phyloP scores from a whole-genome alignment of 192 early-diverging fungal species.

The Podochytrium sp. region DNA sequence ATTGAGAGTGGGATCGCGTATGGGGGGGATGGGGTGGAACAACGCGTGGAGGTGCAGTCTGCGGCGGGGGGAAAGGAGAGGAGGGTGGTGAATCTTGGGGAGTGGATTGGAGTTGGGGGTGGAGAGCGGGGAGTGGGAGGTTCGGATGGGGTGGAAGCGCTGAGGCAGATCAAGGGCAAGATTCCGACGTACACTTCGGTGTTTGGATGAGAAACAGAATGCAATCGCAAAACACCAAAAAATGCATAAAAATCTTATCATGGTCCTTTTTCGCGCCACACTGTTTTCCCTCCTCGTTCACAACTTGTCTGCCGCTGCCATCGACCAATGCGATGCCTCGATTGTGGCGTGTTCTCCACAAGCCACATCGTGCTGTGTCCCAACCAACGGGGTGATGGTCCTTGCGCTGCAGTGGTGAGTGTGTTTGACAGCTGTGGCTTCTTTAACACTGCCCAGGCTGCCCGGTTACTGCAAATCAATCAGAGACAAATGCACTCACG shows the following conservation, averaged over 20 bases:
- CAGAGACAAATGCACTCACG: constrained; percentile 28
- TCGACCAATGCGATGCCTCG: neutral
- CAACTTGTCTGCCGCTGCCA: neutral
- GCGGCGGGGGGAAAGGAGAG: neutral
- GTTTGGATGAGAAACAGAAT: constrained; percentile 21
- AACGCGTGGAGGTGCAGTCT: neutral
- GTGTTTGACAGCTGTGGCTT: too few relatives aligned
- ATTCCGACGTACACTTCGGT: constrained; percentile 38
- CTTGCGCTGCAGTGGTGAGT: constrained; percentile 36
- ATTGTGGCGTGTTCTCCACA: neutral
- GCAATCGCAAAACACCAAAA: too few relatives aligned
- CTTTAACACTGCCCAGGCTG: too few relatives aligned
- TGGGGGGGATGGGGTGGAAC: neutral
- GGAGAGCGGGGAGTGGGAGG: constrained; percentile 14
- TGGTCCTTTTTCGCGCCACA: too few relatives aligned
- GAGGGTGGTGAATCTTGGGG: constrained; percentile 10
- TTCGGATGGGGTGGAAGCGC: constrained; percentile 19
- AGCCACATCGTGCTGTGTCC: constrained; percentile 22
- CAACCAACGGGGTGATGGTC: constrained; percentile 31
- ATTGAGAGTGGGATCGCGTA: constrained; percentile 26
- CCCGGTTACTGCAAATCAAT: constrained; percentile 29
- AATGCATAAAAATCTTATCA: too few relatives aligned
- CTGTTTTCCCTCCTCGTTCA: too few relatives aligned
- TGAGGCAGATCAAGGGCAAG: constrained; percentile 34
- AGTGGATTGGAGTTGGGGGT: constrained; percentile 35